Base-by-base conservation (phyloP, 345 rosid genomes). In the Syzygium grande region DNA sequence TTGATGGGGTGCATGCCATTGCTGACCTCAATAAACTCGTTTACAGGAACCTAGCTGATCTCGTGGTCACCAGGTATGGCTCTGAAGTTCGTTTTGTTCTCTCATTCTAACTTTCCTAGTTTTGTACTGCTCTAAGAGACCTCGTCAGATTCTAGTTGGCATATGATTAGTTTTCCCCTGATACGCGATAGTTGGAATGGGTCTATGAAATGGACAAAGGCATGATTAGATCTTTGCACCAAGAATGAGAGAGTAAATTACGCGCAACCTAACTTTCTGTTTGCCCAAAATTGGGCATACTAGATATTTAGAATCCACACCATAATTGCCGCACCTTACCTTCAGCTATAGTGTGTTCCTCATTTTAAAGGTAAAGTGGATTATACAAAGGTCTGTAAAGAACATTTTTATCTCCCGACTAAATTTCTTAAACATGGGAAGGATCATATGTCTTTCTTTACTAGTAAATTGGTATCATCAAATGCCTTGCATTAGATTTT, bases 1-100 rank as follows among this genome's bases (percentile, higher is more conserved):
- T 86, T 63, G 92, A 88, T 7, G 87, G 34, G 34, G 85, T 91
- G 43, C 77, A 89, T 88, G 92, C 91, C 73, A 59, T 89, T 49
- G 46, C 83, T 79, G 87, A 89, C 59, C 92, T 96, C 53, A 54
- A 87, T 59, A 91, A 93, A 68, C 93, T 96, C 83, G 90, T 91
- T 58, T 6, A 68, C 56, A 89, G 89, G 68, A 93, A 91, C 89
- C 93, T 94, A 41, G 86, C 90, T 52, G 85, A 92, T 87, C 89
- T 12, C 4, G 1, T 59, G 27, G 68, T 93, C 87, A 83, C 91
- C 53, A 80, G 86, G 63, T 89, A 88, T 84, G 91, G 92, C 95
- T 92, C 87, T 90, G 88, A 51, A 83, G 43, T 23, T 63, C 22
- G 2, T 58, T 58, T 25, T 12, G 51, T 11, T 43, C 29, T 86